phyloP scores from a whole-genome alignment of 2,329 filamentous ascomycete genomes.

The Beauveria caledonica region DNA sequence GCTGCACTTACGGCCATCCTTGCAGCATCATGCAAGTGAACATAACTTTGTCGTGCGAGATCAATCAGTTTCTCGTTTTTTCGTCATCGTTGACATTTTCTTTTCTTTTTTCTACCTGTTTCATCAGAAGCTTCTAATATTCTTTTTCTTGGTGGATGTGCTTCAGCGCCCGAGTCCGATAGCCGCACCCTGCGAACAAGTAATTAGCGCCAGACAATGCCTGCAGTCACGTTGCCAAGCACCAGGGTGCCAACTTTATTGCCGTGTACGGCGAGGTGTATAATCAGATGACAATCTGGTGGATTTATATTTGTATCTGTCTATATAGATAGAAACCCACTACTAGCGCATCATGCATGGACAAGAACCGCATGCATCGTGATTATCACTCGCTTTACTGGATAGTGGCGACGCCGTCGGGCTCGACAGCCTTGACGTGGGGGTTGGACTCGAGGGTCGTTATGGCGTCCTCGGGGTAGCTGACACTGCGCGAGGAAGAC shows the following conservation, averaged over 20 bases:
- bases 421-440: slow-evolving; percentile 67
- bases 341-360: not conserved
- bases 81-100: not conserved
- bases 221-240: not conserved
- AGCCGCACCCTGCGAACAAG: no score
- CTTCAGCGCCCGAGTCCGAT: no score
- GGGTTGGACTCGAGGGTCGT: slow-evolving; percentile 58
- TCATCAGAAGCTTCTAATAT: not conserved
- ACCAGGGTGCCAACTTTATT: not conserved
- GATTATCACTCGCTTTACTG: slow-evolving; percentile 45
- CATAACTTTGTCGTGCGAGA: no score
- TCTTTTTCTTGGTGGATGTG: no score
- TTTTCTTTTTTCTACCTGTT: not conserved
- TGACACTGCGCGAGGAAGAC: slow-evolving; percentile 46
- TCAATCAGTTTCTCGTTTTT: no score
- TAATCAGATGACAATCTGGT: not conserved
- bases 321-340: not conserved
- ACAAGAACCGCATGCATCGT: not conserved
- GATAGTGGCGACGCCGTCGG: slow-evolving; percentile 60
- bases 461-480: slow-evolving; percentile 60
- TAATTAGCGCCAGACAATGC: no score
- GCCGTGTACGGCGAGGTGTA: not conserved
- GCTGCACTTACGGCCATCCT: no score
- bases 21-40: not conserved
- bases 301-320: not conserved